Conservation (phyloP, 73 alveolate genomes). For the Stentor roeselii region DNA sequence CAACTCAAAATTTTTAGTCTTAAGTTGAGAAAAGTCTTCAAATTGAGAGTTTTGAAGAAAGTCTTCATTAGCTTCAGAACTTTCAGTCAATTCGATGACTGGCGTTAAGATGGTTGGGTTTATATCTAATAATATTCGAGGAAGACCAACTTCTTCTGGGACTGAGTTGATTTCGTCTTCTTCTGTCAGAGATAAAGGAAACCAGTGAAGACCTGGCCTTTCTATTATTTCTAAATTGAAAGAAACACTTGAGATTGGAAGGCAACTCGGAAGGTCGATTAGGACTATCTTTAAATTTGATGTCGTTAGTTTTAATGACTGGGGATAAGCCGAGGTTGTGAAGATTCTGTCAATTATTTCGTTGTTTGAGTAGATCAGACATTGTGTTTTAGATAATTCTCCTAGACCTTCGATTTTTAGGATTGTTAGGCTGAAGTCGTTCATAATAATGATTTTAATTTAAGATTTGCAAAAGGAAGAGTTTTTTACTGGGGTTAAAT, state of each 20-base stretch:
- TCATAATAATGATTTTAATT: too few relatives aligned
- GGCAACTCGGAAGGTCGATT: neutral
- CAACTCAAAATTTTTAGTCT: neutral
- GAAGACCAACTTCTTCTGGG: conserved; percentile 11
- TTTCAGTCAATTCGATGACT: neutral
- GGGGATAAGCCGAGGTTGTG: too few relatives aligned
- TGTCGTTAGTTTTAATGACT: too few relatives aligned
- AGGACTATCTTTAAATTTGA: neutral
- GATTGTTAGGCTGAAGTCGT: neutral
- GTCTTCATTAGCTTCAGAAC: neutral
- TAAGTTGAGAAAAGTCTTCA: neutral
- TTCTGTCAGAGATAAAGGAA: neutral
- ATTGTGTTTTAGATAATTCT: neutral
- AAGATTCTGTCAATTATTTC: neutral
- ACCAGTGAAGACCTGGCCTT: neutral
- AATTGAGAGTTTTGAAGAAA: too few relatives aligned
- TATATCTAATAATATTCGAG: neutral
- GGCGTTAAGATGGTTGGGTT: neutral
- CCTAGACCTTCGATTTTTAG: conserved; percentile 2
- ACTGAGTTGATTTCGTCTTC: neutral
- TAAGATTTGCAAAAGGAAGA: too few relatives aligned
- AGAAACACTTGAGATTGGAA: neutral
- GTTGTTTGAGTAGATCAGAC: neutral
- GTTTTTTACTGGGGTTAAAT: too few relatives aligned
- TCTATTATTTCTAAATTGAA: neutral